Percentiles rank a stretch among this genome's conserved stretches.
Evolutionary conservation across 2,329 filamentous ascomycete species (phyloP).

Genomic region (Ilyonectria mors-panacis): DNA sequence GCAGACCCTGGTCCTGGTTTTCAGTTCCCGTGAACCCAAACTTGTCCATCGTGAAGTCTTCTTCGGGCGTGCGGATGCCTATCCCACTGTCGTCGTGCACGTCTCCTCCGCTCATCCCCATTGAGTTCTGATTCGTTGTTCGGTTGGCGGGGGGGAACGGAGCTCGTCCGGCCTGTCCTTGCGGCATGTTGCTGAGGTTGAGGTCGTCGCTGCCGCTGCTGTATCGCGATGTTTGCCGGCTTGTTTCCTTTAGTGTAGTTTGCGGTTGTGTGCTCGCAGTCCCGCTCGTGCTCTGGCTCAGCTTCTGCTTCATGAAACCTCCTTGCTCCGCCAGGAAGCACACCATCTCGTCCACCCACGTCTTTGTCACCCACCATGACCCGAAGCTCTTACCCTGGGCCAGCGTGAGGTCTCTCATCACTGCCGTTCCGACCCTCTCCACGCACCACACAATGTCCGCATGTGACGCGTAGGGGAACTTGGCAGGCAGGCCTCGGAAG

Average conservation of each 20-base stretch:
- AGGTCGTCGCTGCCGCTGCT: constrained; percentile 64
- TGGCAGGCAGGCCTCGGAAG: constrained; percentile 75
- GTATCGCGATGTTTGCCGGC: constrained; percentile 55
- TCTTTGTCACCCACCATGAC: constrained; percentile 96
- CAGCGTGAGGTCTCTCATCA: constrained; percentile 86
- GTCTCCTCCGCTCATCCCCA: constrained; percentile 58
- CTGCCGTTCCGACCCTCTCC: constrained; percentile 81
- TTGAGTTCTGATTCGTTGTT: constrained; percentile 60
- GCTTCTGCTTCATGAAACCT: constrained; percentile 81
- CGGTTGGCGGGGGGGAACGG: constrained; percentile 64
- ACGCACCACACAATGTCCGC: constrained; percentile 83
- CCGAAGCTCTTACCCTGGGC: constrained; percentile 85
- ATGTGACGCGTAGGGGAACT: constrained; percentile 82
- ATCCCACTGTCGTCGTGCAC: constrained; percentile 82
- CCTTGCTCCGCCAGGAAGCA: constrained; percentile 91
- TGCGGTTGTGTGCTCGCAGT: constrained; percentile 52
- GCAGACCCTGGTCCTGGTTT: constrained; percentile 54
- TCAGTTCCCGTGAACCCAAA: constrained; percentile 63
- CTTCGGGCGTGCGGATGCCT: constrained; percentile 77
- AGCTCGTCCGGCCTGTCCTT: constrained; percentile 64
- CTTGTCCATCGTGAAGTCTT: constrained; percentile 74
- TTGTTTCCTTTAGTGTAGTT: constrained; percentile 54
- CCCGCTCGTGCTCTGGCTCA: constrained; percentile 51
- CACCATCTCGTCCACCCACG: constrained; percentile 96
- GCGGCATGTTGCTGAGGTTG: constrained; percentile 60